Evolutionary conservation across 2,329 filamentous ascomycete species (phyloP), one percentile per base, ranked within the genome.

Genomic region (Tolypocladium tropicale): DNA sequence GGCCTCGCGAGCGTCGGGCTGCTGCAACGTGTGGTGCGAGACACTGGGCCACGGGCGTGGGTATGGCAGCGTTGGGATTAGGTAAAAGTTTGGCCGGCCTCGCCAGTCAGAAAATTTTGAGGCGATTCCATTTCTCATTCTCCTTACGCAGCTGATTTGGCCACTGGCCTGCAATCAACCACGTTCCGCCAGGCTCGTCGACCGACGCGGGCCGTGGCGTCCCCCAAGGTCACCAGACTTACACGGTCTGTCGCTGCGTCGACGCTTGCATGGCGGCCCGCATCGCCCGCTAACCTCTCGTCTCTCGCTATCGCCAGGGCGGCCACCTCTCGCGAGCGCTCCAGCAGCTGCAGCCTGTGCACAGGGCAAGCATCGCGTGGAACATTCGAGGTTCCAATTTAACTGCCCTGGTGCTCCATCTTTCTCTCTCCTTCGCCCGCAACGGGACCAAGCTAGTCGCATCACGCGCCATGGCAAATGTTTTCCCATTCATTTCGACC

Each of bases 71-170:
- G 63, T 68, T 63, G 61, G 57, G 60, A 70, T 71, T 71, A 71
- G 63, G 68, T 71, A 71, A 71, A 68, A 68, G 60, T 65, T 68
- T 69, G 64, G 61, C 59, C 56, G 57, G 46, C 57, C 60, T 68
- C 66, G 67, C 68, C 68, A 71, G 67, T 70, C 67, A 70, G 65
- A 70, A 67, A 33, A 58, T 68, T 69, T 69, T 64, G 50, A 23
- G 28, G 23, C 21, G 18, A 57, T 54, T 54, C 53, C 28, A 54
- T 57, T 54, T 52, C 53, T 62, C 59, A 71, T 65, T 65, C 65
- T 10, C 37, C 46, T 57, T 52, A 54, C 43, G 46, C 39, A 21
- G n/a, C 54, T 50, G 50, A 53, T 55, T 56, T 23, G 49, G 37
- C 49, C 50, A 52, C 49, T 39, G 46, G 48, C 54, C 54, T 21